These are phyloP conservation scores for Candida ponderosae DNA, from an alignment of 805 yeast genomes.

Conservation along the genomic window DNA sequence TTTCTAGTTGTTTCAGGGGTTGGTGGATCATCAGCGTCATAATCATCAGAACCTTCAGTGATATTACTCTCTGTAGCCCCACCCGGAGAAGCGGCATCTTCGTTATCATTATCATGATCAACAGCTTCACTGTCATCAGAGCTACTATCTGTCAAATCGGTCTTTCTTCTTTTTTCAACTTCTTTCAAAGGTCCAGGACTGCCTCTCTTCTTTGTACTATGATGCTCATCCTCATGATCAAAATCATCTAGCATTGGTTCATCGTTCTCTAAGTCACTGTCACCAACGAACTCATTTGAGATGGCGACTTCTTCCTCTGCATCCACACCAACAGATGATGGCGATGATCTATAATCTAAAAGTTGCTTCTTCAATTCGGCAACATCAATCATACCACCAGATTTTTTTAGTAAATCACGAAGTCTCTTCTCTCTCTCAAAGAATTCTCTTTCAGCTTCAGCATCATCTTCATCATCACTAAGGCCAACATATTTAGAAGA, in stretches of 20 bases:
- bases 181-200: neutral
- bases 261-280: neutral
- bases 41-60: too few species aligned
- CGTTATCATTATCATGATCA: neutral
- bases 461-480: slow-evolving; percentile 60
- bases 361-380: neutral
- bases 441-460: slow-evolving; percentile 42
- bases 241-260: too few species aligned
- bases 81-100: too few species aligned
- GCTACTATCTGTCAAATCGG: too few species aligned
- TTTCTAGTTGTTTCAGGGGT: neutral
- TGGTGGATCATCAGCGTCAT: too few species aligned
- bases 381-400: slow-evolving; percentile 8
- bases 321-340: too few species aligned
- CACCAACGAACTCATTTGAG: neutral
- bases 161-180: too few species aligned
- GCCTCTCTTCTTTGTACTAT: neutral
- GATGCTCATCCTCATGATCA: neutral
- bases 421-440: slow-evolving; percentile 48
- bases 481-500: slow-evolving; percentile 50
- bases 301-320: too few species aligned
- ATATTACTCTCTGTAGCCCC: too few species aligned
- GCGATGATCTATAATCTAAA: neutral
- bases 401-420: slow-evolving; percentile 23
- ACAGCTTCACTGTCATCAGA: neutral